These are phyloP conservation scores for Hebeloma cylindrosporum DNA, from an alignment of 768 basidiomycete genomes.

Conservation along the genomic window DNA sequence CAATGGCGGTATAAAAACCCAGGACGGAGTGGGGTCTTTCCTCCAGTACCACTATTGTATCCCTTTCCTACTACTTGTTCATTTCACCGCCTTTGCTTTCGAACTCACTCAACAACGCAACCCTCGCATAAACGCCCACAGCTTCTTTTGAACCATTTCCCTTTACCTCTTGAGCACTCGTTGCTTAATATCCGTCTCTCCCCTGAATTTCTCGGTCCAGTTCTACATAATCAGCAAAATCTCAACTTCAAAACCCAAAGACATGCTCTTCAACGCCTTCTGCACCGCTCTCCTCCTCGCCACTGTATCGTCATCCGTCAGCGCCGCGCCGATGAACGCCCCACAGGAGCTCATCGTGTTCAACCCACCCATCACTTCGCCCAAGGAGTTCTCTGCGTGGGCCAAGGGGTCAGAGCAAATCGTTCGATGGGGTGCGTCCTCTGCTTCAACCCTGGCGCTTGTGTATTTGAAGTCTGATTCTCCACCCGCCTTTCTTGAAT, in stretches of 20 bases:
- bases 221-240: no score
- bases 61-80: constrained; percentile 5
- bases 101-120: neutral
- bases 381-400: constrained; percentile 37
- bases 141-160: neutral
- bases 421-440: constrained; percentile 41
- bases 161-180: neutral
- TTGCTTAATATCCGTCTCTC: constrained; percentile 3
- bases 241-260: no score
- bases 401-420: constrained; percentile 30
- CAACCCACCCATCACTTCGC: constrained; percentile 43
- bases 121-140: neutral
- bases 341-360: constrained; percentile 35
- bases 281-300: constrained; percentile 29
- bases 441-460: no score
- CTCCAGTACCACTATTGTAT: constrained; percentile 13
- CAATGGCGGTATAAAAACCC: constrained; percentile 16
- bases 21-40: neutral
- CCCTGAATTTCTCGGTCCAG: no score
- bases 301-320: constrained; percentile 21
- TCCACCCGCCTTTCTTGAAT: neutral
- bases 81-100: constrained; percentile 1
- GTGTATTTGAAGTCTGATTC: neutral
- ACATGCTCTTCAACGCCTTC: constrained; percentile 33
- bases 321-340: constrained; percentile 22